Evolutionary conservation across 495 filamentous ascomycete genomes (phyloP).

Genomic region (Penicillium arizonense): DNA sequence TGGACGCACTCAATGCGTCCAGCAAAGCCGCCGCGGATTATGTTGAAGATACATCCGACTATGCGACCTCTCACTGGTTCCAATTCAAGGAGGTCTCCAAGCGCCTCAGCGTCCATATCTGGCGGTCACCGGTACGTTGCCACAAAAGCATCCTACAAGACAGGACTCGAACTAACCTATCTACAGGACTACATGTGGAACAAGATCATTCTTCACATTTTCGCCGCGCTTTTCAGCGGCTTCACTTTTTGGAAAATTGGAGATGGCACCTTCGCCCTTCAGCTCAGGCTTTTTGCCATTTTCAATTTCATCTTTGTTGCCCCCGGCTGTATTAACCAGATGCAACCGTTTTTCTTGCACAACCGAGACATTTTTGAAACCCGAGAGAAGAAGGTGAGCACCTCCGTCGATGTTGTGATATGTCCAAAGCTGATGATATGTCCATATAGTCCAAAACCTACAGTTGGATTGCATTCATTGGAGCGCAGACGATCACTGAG

Average conservation of each 20-base stretch:
- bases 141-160: neutral
- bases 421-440: slow-evolving; percentile 55
- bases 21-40: slow-evolving; percentile 31
- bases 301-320: slow-evolving; percentile 69
- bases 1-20: slow-evolving; percentile 58
- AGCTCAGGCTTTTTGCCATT: slow-evolving; percentile 56
- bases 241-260: slow-evolving; percentile 48
- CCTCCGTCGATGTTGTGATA: slow-evolving; percentile 32
- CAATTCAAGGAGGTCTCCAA: slow-evolving; percentile 50
- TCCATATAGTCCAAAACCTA: slow-evolving; percentile 61
- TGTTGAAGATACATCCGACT: slow-evolving; percentile 51
- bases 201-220: slow-evolving; percentile 42
- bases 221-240: slow-evolving; percentile 39
- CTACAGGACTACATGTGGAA: slow-evolving; percentile 43
- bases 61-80: slow-evolving; percentile 37
- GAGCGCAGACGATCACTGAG: slow-evolving; percentile 51
- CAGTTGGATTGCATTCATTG: slow-evolving; percentile 45
- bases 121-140: slow-evolving; percentile 68
- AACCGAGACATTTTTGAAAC: slow-evolving; percentile 71
- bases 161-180: neutral
- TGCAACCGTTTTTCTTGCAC: slow-evolving; percentile 83
- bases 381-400: slow-evolving; percentile 71
- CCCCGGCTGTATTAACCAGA: slow-evolving; percentile 84
- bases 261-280: slow-evolving; percentile 37
- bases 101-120: slow-evolving; percentile 82